Evolutionary conservation across 1,284 basidiomycete species (phyloP), one percentile per base, ranked within the genome.

Genomic region (Trichosporon sp.): DNA sequence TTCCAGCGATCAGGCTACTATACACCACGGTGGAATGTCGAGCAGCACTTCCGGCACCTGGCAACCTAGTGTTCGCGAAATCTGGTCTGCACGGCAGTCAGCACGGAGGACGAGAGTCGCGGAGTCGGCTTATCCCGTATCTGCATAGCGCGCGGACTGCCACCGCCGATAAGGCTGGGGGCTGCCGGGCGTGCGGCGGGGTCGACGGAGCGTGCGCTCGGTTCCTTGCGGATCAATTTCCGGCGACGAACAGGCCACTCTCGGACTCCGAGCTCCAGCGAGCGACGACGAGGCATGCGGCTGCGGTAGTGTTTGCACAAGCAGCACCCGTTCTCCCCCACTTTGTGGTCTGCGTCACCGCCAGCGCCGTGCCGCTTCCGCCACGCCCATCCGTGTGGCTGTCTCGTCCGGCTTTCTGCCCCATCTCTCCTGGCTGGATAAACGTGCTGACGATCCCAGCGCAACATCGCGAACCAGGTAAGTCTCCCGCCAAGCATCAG

Each of bases 381-480:
- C 38, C 38, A 42, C 38, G n/a, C 38, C 15, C 15, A 42, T n/a
- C 11, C 18, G 3, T 8, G 18, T 18, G 15, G 38, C 15, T n/a
- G 18, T 15, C 38, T 42, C 38, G n/a, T 5, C 38, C 15, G 38
- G 12, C 53, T 29, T 58, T 18, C 27, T 25, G 11, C 31, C 27
- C 13, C 27, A 15, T 18, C 6, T 29, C 3, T 12, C 27, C 53
- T 58, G 4, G 21, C 23, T 11, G 3, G 18, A 15, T 18, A 32
- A 29, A 9, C 18, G 18, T 31, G 56, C 56, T 60, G 29, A 60
- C 56, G 18, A n/a, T n/a, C 27, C 21, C 27, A 60, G 56, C 56
- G 56, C 29, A 60, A 60, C 56, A 60, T 60, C 29, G 56, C 56
- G 21, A 60, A 60, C 56, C 56, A 60, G 56, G 56, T 60, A 31